Base-by-base conservation (phyloP, 2,329 filamentous ascomycete genomes). In the Boeremia lycopersici region DNA sequence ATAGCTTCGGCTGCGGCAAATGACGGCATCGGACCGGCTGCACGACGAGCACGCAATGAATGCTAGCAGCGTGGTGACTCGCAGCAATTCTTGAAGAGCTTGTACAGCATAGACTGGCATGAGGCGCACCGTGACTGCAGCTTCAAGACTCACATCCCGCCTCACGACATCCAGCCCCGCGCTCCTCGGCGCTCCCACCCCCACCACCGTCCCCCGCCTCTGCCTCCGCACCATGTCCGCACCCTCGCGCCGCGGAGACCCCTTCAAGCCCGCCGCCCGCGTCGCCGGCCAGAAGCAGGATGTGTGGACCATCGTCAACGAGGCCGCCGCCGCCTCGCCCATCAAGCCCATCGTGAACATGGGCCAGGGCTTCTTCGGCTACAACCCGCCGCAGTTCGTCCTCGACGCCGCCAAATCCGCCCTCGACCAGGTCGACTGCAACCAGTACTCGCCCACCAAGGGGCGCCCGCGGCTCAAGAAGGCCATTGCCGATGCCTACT, bases 361-460 rank as follows among this genome's bases (percentile, higher is more conserved):
- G 85, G 86, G 86, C 46, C 86, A 88, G 74, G 85, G 86, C 49
- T 91, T 91, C 81, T 93, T 91, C 65, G 93, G 93, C 54, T 98
- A 98, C 77, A 98, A 98, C 72, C 93, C 93, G 52, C 93, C 93
- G 7, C 77, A 88, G 31, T 98, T 96, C 76, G 91, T 97, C 61
- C 81, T 97, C 61, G 85, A 96, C 66, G 95, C 95, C 36, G 95
- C 95, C 46, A 98, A 96, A 77, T 81, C 88, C 34, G 93, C 93
- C 34, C 84, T 99, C 46, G 89, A 96, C 71, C 84, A 86, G 46
- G 93, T 99, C 19, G 95, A 98, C 64, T 97, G 93, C 83, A 99
- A 99, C 76, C 95, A 99, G 81, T 99, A 99, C 82, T 93, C 92
- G 19, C 95, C 93, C 2, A 97, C 95, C 17, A 95, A 92, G 82